Base-by-base conservation (phyloP, 306 rosid genomes). In the Quercus rubra region DNA sequence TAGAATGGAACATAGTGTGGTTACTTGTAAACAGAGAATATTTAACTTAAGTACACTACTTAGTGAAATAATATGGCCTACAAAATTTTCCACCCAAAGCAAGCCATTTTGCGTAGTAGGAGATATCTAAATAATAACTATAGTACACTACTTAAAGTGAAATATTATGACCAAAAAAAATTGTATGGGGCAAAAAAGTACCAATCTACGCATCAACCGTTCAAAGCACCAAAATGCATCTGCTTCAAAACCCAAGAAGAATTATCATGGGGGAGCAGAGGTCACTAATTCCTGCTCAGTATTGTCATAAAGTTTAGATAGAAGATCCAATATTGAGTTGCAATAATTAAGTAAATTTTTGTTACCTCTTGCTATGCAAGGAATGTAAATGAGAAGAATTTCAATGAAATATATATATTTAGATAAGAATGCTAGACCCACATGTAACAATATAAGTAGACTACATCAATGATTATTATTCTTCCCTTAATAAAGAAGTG, bases 221-320 rank as follows among this genome's bases (percentile, higher is more conserved):
- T 93, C 99, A 77, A 96, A 96, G 89, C 99, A 96, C 98, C 98
- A 96, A 89, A 96, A 96, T 66, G 98, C 93, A 79, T 96, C 98
- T 52, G 97, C 99, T 90, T 96, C 99, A 75, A 31, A 31, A 31
- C 1, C 35, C 87, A n/a, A 96, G 92, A 79, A 96, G 99, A 77
- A 96, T 87, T 80, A 91, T 85, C 98, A 96, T 96, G 58, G 99
- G 99, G 83, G 99, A 96, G 85, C 96, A 96, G 33, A 93, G 96
- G 79, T 96, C 99, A 87, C 99, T 91, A 98, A 96, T 96, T 84
- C 98, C 99, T 96, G 94, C 84, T 70, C 88, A 85, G 30, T 76
- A 77, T 68, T 67, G 78, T 63, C 46, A 74, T 77, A 58, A 57
- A 49, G 84, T 71, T 83, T 33, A 86, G 70, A 83, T 4, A 5